These are phyloP conservation scores for Gymnopilus dilepis DNA, from an alignment of 768 basidiomycete genomes.

Conservation along the genomic window DNA sequence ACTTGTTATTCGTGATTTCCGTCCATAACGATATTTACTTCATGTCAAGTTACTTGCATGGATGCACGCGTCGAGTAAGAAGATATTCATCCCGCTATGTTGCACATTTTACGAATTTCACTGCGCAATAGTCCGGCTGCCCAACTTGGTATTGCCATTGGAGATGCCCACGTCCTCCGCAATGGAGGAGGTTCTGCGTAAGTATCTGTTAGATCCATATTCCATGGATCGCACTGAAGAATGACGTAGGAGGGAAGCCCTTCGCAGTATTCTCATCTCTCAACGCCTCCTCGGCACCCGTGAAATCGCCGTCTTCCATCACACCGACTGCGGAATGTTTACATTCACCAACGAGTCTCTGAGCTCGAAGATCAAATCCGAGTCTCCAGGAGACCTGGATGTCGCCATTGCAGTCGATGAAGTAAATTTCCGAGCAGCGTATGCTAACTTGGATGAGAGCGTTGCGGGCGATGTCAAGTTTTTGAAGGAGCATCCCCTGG, in stretches of 20 bases:
- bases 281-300: conserved; percentile 74
- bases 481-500: conserved; percentile 58
- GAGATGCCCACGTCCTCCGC: conserved; percentile 74
- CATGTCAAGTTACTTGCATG: conserved; percentile 66
- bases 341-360: conserved; percentile 60
- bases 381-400: conserved; percentile 39
- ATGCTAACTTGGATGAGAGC: conserved; percentile 53
- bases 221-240: neutral
- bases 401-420: conserved; percentile 38
- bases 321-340: conserved; percentile 77
- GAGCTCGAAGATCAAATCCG: conserved; percentile 52
- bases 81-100: neutral
- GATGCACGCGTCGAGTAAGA: conserved; percentile 73
- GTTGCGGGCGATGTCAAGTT: conserved; percentile 64
- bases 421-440: conserved; percentile 58
- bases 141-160: conserved; percentile 64
- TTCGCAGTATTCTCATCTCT: conserved; percentile 71
- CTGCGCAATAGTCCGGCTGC: conserved; percentile 49
- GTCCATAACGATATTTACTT: neutral
- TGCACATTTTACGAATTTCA: neutral
- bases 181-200: conserved; percentile 73
- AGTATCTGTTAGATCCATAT: conserved; percentile 22
- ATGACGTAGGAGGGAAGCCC: conserved; percentile 56
- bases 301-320: conserved; percentile 72
- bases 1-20: neutral